Percentiles rank a stretch among this genome's conserved stretches.
Conservation (phyloP, 768 basidiomycete genomes). For the Punctularia strigosozonata region DNA sequence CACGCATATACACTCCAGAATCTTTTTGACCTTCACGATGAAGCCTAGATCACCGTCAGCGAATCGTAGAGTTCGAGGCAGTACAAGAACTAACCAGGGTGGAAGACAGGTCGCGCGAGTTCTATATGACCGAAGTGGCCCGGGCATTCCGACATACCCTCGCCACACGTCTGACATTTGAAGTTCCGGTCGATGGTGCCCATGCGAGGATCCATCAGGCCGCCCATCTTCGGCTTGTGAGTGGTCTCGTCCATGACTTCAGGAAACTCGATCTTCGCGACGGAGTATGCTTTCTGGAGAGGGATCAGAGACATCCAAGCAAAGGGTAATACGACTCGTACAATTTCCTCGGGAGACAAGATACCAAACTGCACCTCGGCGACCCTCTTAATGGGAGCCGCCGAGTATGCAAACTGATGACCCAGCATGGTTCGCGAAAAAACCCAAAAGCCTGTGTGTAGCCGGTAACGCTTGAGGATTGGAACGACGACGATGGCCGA, state of each 20-base stretch:
- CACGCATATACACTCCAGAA: constrained; percentile 96
- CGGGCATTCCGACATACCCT: constrained; percentile 99
- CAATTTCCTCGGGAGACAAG: constrained; percentile 97
- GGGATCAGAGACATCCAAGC: constrained; percentile 5
- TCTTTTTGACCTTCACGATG: constrained; percentile 99
- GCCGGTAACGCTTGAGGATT: no score
- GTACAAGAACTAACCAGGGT: constrained; percentile 58
- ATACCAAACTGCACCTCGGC: constrained; percentile 99
- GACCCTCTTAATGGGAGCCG: constrained; percentile 90
- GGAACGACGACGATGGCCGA: no score
- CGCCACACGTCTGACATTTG: constrained; percentile 99
- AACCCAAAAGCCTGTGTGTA: no score
- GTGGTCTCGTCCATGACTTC: constrained; percentile 97
- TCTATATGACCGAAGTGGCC: constrained; percentile 99
- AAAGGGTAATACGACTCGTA: constrained; percentile 27
- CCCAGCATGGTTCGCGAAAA: constrained; percentile 68
- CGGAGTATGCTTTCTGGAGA: constrained; percentile 91
- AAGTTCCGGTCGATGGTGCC: constrained; percentile 96
- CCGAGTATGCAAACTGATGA: constrained; percentile 85
- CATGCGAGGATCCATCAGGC: constrained; percentile 96
- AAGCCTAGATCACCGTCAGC: constrained; percentile 47
- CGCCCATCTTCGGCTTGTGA: constrained; percentile 83
- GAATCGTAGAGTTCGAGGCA: not conserved
- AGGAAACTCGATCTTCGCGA: constrained; percentile 96
- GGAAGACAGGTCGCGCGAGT: constrained; percentile 92